Percentiles rank a stretch among this genome's conserved stretches.
These are phyloP conservation scores for Paraphysoderma sedebokerense DNA, from an alignment of 371 early-diverging fungal genomes.

Conservation along the genomic window DNA sequence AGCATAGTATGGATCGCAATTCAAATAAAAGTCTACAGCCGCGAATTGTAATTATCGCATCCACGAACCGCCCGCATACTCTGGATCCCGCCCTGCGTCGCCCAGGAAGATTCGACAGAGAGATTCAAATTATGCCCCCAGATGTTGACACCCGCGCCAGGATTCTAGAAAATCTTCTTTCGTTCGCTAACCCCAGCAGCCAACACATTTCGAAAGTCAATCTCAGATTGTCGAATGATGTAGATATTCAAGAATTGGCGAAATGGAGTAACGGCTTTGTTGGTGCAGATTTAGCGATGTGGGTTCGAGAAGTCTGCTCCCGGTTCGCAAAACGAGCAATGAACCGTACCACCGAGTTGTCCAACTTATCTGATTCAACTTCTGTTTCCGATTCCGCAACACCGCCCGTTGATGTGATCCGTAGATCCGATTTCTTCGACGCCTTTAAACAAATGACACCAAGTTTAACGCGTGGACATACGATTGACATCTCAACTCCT, in stretches of 20 bases:
- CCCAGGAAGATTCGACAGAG: slow-evolving; percentile 95
- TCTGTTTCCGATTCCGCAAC: slow-evolving; percentile 36
- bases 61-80: slow-evolving; percentile 96
- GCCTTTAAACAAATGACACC: slow-evolving; percentile 46
- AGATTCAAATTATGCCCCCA: slow-evolving; percentile 72
- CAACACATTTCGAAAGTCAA: too few species aligned
- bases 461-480: slow-evolving; percentile 40
- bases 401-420: slow-evolving; percentile 18
- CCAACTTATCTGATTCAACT: too few species aligned
- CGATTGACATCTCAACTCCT: slow-evolving; percentile 36
- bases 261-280: slow-evolving; percentile 88
- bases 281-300: slow-evolving; percentile 85
- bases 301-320: slow-evolving; percentile 82
- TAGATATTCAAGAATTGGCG: slow-evolving; percentile 39
- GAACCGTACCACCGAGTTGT: too few species aligned
- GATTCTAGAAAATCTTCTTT: slow-evolving; percentile 32
- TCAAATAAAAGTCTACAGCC: slow-evolving; percentile 21
- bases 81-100: slow-evolving; percentile 95
- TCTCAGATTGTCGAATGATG: slow-evolving; percentile 17
- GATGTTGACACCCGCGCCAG: slow-evolving; percentile 31
- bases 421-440: slow-evolving; percentile 11
- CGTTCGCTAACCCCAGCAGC: too few species aligned
- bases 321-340: too few species aligned
- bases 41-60: slow-evolving; percentile 78
- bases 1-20: slow-evolving; percentile 5